phyloP scores from a whole-genome alignment of 345 rosid genomes.

The Garcia nutans region DNA sequence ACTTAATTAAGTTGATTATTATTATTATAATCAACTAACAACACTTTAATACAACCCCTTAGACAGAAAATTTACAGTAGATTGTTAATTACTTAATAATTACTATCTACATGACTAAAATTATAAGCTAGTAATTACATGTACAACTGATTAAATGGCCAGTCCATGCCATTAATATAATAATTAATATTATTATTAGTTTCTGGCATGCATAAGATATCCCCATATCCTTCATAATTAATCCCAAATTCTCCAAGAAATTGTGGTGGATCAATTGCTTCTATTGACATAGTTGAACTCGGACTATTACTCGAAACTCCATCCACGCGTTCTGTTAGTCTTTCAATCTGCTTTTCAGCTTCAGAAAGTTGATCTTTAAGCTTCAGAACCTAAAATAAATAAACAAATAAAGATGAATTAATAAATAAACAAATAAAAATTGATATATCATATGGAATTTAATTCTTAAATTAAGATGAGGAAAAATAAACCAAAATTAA shows the following conservation, averaged over 20 bases:
- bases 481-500: neutral
- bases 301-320: slow-evolving; percentile 53
- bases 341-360: slow-evolving; percentile 53
- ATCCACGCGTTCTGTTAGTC: slow-evolving; percentile 40
- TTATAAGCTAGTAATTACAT: neutral
- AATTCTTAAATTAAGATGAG: too few relatives aligned
- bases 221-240: slow-evolving; percentile 36
- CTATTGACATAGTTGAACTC: slow-evolving; percentile 49
- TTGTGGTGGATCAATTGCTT: slow-evolving; percentile 35
- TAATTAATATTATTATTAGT: neutral
- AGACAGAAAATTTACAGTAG: slow-evolving; percentile 15
- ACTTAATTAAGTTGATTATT: too few relatives aligned
- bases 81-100: slow-evolving; percentile 1
- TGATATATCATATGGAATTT: too few relatives aligned
- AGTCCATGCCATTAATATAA: slow-evolving; percentile 50
- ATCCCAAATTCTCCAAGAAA: slow-evolving; percentile 44
- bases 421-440: too few relatives aligned
- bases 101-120: slow-evolving; percentile 18
- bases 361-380: slow-evolving; percentile 49
- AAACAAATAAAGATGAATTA: neutral
- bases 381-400: slow-evolving; percentile 45
- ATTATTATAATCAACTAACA: neutral
- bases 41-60: neutral
- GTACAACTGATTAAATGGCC: slow-evolving; percentile 40
- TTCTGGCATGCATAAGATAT: slow-evolving; percentile 44